A percentile compares a stretch with the other conserved stretches of the same genome.
Evolutionary conservation across 2,329 filamentous ascomycete species (phyloP).

Genomic region (Coleophoma cylindrospora): DNA sequence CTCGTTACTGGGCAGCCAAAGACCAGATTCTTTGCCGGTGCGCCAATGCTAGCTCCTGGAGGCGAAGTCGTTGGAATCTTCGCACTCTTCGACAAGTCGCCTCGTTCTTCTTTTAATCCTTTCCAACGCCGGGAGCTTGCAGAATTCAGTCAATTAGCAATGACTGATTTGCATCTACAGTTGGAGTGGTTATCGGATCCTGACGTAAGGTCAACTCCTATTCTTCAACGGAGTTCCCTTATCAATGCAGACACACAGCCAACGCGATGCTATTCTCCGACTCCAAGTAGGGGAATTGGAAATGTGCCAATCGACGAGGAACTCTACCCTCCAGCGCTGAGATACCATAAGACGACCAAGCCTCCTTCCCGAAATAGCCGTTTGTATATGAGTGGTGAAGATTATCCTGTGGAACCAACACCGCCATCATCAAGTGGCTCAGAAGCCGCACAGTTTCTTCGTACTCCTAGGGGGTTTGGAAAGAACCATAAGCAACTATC

Average conservation of each 20-base stretch:
- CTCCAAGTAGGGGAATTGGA: not conserved
- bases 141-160: slow-evolving; percentile 16
- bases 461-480: not conserved
- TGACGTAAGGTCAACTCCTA: slow-evolving; percentile 6
- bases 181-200: slow-evolving; percentile 1
- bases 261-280: not conserved
- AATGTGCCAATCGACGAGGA: not conserved
- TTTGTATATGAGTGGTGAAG: not conserved
- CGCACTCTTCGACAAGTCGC: slow-evolving; percentile 22
- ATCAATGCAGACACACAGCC: slow-evolving; percentile 1
- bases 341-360: not conserved
- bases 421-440: slow-evolving; percentile 5
- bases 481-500: not conserved
- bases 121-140: slow-evolving; percentile 20
- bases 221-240: slow-evolving; percentile 7
- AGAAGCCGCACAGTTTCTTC: not conserved
- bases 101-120: slow-evolving; percentile 20
- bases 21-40: slow-evolving; percentile 31
- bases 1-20: slow-evolving; percentile 20
- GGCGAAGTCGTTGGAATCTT: slow-evolving; percentile 26
- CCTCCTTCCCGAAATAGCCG: not conserved
- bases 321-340: not conserved
- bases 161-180: slow-evolving; percentile 11
- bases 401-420: slow-evolving; percentile 1
- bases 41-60: slow-evolving; percentile 25